Conservation (phyloP, 768 basidiomycete genomes). For the Kwoniella bestiolae region DNA sequence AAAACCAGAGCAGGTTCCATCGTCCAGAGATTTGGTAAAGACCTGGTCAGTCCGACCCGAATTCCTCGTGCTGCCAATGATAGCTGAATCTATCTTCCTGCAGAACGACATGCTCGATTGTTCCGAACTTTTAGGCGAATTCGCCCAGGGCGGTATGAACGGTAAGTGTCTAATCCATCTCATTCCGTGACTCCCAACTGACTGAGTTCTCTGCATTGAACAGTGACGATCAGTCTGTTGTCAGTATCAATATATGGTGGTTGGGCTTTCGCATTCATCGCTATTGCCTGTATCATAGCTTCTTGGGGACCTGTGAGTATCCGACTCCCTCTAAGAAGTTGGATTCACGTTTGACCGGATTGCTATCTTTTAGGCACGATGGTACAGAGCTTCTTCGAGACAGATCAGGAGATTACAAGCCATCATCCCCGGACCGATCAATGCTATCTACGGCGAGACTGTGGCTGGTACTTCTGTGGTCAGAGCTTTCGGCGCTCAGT, state of each 20-base stretch:
- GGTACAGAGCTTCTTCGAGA: conserved; percentile 33
- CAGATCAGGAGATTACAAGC: conserved; percentile 37
- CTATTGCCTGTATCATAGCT: conserved; percentile 17
- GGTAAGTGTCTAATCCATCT: conserved; percentile 26
- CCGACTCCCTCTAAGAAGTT: no score
- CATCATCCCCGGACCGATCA: conserved; percentile 41
- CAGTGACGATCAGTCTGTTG: conserved; percentile 31
- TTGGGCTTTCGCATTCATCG: conserved; percentile 28
- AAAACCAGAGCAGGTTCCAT: conserved; percentile 47
- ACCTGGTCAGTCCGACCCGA: conserved; percentile 31
- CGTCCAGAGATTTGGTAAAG: conserved; percentile 45
- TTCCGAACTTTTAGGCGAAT: conserved; percentile 25
- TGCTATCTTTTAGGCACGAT: conserved; percentile 21
- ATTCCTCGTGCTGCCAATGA: neutral
- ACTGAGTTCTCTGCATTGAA: neutral
- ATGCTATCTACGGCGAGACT: conserved; percentile 47
- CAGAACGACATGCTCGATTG: conserved; percentile 30
- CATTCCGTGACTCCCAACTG: neutral
- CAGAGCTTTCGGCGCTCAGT: conserved; percentile 46
- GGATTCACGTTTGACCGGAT: neutral
- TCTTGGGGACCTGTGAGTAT: conserved; percentile 38
- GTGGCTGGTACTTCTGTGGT: conserved; percentile 48
- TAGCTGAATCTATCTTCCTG: neutral
- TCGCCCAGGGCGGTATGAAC: conserved; percentile 13
- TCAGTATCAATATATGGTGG: conserved; percentile 35